These are phyloP conservation scores for Silene coronaria DNA, from an alignment of 179 eudicot genomes.

Conservation along the genomic window DNA sequence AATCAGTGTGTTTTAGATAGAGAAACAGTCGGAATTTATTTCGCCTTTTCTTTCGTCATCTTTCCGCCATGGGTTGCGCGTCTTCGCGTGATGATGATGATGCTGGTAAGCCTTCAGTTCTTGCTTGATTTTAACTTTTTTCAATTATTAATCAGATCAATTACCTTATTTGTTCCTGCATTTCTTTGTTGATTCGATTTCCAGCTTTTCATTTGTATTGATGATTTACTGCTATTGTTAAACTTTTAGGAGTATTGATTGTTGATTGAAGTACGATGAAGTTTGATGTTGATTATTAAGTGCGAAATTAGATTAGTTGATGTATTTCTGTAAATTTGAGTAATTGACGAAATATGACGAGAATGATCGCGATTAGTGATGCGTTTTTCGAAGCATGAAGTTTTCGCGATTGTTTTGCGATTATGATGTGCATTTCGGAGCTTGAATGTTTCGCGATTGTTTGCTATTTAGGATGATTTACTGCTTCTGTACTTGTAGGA, in stretches of 20 bases:
- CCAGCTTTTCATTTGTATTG: not conserved
- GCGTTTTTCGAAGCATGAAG: not conserved
- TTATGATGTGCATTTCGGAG: not conserved
- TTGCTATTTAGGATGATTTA: not conserved
- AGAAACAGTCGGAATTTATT: not conserved
- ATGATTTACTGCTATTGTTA: not conserved
- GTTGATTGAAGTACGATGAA: too few species aligned
- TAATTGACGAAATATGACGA: not conserved
- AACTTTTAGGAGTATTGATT: too few species aligned
- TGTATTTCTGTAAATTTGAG: not conserved
- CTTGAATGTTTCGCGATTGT: not conserved
- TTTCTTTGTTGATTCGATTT: conserved; percentile 8
- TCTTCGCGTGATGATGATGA: conserved; percentile 22
- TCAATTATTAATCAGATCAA: not conserved
- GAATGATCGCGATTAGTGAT: not conserved
- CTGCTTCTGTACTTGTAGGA: not conserved
- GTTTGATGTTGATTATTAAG: too few species aligned
- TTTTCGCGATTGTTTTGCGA: not conserved
- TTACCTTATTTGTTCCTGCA: not conserved
- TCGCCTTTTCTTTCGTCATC: not conserved
- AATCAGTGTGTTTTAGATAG: not conserved
- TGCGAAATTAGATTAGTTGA: not conserved
- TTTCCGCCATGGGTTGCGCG: conserved; percentile 26
- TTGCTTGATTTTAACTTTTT: not conserved
- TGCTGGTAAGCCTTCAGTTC: not conserved